These are phyloP conservation scores for Daldinia loculata DNA, from an alignment of 495 filamentous ascomycete species.

Conservation along the genomic window DNA sequence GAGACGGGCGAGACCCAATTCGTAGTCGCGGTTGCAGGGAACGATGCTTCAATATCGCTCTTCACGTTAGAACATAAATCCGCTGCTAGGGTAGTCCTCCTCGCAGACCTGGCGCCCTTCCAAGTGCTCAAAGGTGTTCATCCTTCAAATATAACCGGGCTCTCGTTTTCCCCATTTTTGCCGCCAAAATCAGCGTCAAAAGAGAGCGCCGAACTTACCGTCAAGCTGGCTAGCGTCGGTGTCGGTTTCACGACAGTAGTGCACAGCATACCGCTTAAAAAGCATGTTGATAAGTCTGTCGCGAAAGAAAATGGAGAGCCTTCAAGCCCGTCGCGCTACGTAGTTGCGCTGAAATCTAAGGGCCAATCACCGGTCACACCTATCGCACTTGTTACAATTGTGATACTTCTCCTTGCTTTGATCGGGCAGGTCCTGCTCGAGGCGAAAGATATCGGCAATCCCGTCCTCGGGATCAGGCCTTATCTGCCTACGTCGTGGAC, in stretches of 20 bases:
- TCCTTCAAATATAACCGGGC: slow-evolving; percentile 82
- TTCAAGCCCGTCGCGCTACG: slow-evolving; percentile 64
- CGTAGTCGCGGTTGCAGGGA: slow-evolving; percentile 81
- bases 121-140: slow-evolving; percentile 77
- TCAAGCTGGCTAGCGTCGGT: slow-evolving; percentile 82
- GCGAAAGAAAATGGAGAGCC: slow-evolving; percentile 55
- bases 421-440: slow-evolving; percentile 73
- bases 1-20: slow-evolving; percentile 71
- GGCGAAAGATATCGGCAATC: slow-evolving; percentile 66
- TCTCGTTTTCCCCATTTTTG: slow-evolving; percentile 78
- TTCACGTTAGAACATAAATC: slow-evolving; percentile 72
- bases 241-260: slow-evolving; percentile 87
- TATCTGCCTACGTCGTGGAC: slow-evolving; percentile 46
- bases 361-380: slow-evolving; percentile 58
- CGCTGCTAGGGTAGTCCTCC: slow-evolving; percentile 56
- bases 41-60: slow-evolving; percentile 81
- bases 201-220: slow-evolving; percentile 63
- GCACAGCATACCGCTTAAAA: slow-evolving; percentile 78
- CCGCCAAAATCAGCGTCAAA: slow-evolving; percentile 59
- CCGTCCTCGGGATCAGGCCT: slow-evolving; percentile 58
- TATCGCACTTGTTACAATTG: slow-evolving; percentile 58
- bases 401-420: slow-evolving; percentile 65
- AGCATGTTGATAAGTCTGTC: slow-evolving; percentile 55
- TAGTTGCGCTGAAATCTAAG: slow-evolving; percentile 67
- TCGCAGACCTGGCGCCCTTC: slow-evolving; percentile 67